phyloP scores from a whole-genome alignment of 441 rosid species.

The Gossypium davidsonii region DNA sequence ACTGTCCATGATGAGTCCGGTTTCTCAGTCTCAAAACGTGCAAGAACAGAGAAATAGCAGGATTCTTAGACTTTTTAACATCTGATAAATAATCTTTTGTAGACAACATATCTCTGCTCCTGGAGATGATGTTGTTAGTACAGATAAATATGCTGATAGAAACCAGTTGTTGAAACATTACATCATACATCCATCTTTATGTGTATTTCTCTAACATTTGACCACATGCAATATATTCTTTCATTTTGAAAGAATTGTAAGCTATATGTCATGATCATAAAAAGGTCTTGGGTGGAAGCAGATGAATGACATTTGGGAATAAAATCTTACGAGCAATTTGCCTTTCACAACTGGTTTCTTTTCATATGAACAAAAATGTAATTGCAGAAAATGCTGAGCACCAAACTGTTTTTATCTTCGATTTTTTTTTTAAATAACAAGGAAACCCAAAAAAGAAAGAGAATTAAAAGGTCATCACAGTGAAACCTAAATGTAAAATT shows the following conservation, averaged over 20 bases:
- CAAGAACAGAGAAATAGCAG: slow-evolving; percentile 26
- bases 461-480: not conserved
- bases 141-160: slow-evolving; percentile 2
- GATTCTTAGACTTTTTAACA: not conserved
- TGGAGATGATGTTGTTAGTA: not conserved
- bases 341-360: not conserved
- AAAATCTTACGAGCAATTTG: not conserved
- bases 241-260: not conserved
- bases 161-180: slow-evolving; percentile 6
- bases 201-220: not conserved
- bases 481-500: not conserved
- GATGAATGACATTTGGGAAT: too few relatives aligned
- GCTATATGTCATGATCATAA: not conserved
- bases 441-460: not conserved
- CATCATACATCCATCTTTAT: not conserved
- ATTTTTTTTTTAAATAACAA: too few relatives aligned
- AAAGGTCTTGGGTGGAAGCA: not conserved
- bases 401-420: too few relatives aligned
- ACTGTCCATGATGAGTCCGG: slow-evolving; percentile 9
- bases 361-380: too few relatives aligned
- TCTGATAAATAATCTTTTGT: not conserved
- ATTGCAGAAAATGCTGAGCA: too few relatives aligned
- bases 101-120: not conserved
- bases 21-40: slow-evolving; percentile 26
- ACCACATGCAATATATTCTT: not conserved